A percentile compares a stretch with the other conserved stretches of the same genome.
Evolutionary conservation across 2,329 filamentous ascomycete species (phyloP).

Genomic region (Lasiodiplodia citricola): DNA sequence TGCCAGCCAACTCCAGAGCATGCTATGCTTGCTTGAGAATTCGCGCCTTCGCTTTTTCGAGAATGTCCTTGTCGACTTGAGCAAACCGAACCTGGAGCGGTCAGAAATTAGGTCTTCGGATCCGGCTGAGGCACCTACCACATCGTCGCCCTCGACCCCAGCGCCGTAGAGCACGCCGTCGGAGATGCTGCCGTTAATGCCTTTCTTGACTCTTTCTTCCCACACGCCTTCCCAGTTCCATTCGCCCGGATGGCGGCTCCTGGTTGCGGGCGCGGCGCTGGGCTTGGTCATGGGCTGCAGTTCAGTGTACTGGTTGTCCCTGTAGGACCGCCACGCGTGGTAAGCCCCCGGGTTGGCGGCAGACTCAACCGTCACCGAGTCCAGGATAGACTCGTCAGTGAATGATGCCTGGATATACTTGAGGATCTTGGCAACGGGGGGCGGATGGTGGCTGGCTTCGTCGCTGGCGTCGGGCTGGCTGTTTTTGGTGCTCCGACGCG

Average conservation of each 20-base stretch:
- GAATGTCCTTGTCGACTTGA: conserved; percentile 40
- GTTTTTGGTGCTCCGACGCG: conserved; percentile 33
- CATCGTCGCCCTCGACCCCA: conserved; percentile 67
- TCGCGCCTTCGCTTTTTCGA: conserved; percentile 38
- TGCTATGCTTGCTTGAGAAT: conserved; percentile 15
- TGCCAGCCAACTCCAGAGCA: neutral
- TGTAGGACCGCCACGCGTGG: conserved; percentile 87
- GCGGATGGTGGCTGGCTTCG: conserved; percentile 27
- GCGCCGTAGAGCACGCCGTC: conserved; percentile 80
- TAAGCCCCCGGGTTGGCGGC: conserved; percentile 91
- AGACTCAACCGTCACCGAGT: conserved; percentile 77
- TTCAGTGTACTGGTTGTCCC: conserved; percentile 37
- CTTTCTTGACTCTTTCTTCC: conserved; percentile 85
- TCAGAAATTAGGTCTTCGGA: conserved; percentile 8
- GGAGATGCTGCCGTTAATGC: conserved; percentile 75
- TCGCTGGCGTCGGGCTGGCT: conserved; percentile 8
- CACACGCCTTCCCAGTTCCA: conserved; percentile 99
- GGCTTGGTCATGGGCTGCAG: conserved; percentile 20
- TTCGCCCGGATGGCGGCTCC: conserved; percentile 72
- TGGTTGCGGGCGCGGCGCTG: conserved; percentile 42
- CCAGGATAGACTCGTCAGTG: conserved; percentile 75
- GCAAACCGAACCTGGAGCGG: conserved; percentile 46
- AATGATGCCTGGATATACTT: conserved; percentile 84
- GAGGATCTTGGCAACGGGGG: conserved; percentile 63
- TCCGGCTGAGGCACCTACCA: conserved; percentile 57